These are phyloP conservation scores for Cercospora sesami DNA, from an alignment of 2,329 filamentous ascomycete species.

Conservation along the genomic window DNA sequence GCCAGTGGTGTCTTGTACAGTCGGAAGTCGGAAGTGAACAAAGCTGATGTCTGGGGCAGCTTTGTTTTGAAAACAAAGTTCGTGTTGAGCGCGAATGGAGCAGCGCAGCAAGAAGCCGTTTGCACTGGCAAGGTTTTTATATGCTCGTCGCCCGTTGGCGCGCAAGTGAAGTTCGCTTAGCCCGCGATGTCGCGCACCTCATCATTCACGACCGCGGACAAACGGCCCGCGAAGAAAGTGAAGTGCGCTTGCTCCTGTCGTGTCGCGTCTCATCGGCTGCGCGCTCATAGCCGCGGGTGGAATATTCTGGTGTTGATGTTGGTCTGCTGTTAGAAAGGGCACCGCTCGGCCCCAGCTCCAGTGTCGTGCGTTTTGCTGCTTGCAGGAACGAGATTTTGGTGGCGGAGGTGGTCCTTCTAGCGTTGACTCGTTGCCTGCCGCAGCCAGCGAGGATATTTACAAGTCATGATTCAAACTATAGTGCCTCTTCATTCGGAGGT, in stretches of 20 bases:
- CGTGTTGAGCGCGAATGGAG: background rate
- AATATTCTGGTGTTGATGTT: too few species aligned
- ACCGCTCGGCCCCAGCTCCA: background rate
- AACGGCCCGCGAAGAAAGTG: background rate
- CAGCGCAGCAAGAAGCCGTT: background rate
- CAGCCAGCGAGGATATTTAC: background rate
- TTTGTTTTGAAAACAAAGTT: background rate
- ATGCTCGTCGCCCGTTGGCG: background rate
- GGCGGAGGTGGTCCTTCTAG: background rate
- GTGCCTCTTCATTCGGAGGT: background rate
- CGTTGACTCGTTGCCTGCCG: background rate
- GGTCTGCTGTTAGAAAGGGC: background rate
- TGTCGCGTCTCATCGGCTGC: background rate
- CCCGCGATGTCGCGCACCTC: background rate
- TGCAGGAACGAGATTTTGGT: background rate
- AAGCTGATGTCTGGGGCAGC: background rate
- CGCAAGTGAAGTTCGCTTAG: conserved; percentile 2
- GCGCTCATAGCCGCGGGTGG: background rate
- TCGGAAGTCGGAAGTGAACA: background rate
- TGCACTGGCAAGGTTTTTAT: background rate
- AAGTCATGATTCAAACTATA: background rate
- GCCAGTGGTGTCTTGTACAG: background rate
- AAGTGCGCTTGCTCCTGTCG: background rate
- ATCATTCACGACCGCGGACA: background rate
- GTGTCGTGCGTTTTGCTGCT: background rate